phyloP scores from a whole-genome alignment of 2,329 filamentous ascomycete genomes.

The Plenodomus biglobosus region DNA sequence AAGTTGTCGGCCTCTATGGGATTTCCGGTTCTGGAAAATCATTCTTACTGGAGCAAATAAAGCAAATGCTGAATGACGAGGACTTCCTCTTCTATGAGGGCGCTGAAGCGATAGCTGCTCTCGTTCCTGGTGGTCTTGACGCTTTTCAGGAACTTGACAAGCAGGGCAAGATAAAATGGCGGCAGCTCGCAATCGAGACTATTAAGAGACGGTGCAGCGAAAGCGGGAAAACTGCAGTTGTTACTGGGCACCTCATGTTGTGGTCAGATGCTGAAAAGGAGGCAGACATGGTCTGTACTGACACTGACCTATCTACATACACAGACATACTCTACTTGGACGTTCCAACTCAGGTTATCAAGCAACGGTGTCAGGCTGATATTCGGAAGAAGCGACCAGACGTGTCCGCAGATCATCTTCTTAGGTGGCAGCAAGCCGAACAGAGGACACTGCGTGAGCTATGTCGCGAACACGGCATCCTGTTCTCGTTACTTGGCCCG shows the following conservation, averaged over 20 bases:
- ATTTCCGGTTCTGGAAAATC: conserved; percentile 59
- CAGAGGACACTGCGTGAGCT: neutral
- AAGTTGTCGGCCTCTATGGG: conserved; percentile 58
- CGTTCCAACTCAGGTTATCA: conserved; percentile 42
- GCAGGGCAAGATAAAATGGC: neutral
- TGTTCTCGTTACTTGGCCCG: neutral
- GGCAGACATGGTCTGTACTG: conserved; percentile 44
- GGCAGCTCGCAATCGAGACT: neutral
- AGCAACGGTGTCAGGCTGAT: conserved; percentile 31
- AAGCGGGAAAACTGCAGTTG: conserved; percentile 47
- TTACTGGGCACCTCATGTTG: conserved; percentile 60
- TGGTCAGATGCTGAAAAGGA: conserved; percentile 44
- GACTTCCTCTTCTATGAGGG: conserved; percentile 57
- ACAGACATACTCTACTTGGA: conserved; percentile 63
- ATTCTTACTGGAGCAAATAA: conserved; percentile 48
- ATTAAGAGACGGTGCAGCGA: conserved; percentile 47
- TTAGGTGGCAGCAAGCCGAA: neutral
- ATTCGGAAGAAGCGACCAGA: neutral
- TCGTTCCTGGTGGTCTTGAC: conserved; percentile 52
- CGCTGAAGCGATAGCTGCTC: conserved; percentile 49
- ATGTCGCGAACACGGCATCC: neutral
- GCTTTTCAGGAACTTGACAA: conserved; percentile 44
- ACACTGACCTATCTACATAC: conserved; percentile 51
- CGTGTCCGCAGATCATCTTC: neutral
- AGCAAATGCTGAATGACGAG: conserved; percentile 32